phyloP scores from a whole-genome alignment of 1,139 yeast species.

The Pichia kudriavzevii region DNA sequence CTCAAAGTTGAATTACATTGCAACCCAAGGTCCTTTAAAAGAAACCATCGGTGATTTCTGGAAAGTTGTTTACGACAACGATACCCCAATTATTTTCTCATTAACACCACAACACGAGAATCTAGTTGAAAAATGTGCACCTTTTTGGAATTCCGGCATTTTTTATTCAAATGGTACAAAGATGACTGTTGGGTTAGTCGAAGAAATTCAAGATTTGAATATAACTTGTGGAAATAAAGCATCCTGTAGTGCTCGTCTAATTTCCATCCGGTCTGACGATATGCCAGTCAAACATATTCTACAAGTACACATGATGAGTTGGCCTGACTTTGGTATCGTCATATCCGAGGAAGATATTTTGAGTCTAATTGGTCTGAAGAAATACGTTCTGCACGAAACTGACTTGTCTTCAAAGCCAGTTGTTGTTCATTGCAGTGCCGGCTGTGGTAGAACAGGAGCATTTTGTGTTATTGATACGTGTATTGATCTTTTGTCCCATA shows the following conservation, averaged over 20 bases:
- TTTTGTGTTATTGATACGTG: constrained; percentile 46
- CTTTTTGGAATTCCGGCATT: constrained; percentile 44
- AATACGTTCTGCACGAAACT: constrained; percentile 26
- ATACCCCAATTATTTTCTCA: constrained; percentile 38
- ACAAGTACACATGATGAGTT: constrained; percentile 42
- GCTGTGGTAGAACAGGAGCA: constrained; percentile 55
- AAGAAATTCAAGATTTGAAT: constrained; percentile 17
- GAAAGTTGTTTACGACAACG: constrained; percentile 40
- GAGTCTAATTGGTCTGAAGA: constrained; percentile 36
- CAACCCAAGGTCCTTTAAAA: constrained; percentile 50
- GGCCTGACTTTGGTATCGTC: constrained; percentile 49
- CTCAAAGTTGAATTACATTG: constrained; percentile 35
- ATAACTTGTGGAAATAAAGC: constrained; percentile 10
- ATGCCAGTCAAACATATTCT: constrained; percentile 30
- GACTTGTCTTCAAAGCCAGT: constrained; percentile 27
- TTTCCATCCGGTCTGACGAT: constrained; percentile 29
- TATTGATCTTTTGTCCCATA: constrained; percentile 30
- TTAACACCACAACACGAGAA: constrained; percentile 47
- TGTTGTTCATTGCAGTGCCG: constrained; percentile 51
- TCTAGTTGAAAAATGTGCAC: constrained; percentile 47
- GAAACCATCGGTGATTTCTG: constrained; percentile 54
- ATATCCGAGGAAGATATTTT: constrained; percentile 36
- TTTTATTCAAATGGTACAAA: constrained; percentile 35
- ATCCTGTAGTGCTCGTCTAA: constrained; percentile 27
- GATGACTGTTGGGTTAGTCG: constrained; percentile 30